Base-by-base conservation (phyloP, 2,329 filamentous ascomycete species). In the Penicillium sp. region DNA sequence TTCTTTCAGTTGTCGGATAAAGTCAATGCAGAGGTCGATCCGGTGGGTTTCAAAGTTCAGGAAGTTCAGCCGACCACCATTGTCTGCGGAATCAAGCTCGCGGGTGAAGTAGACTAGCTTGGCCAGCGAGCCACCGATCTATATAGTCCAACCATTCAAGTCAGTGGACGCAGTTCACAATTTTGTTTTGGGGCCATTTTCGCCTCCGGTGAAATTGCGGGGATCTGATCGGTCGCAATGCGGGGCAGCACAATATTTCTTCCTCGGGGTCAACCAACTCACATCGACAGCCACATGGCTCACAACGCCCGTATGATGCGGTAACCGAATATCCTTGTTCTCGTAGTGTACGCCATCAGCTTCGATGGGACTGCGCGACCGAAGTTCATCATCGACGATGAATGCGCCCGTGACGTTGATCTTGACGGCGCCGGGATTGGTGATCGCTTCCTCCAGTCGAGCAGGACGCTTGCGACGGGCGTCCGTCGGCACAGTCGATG, bases 21-120 rank as follows among this genome's bases (percentile, higher is more conserved):
- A 95, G 54, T 88, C 82, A 48, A 98, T 84, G 65, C 89, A 95
- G 47, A 92, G 80, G 57, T 95, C 87, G 56, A 98, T 95, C 42
- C 80, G 79, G 56, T 95, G 87, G 3, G 92, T 96, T 70, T 98
- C 92, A 67, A 96, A 96, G 57, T 83, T 93, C 57, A 94, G 76
- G 60, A 98, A 98, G 66, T 95, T 95, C 37, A 98, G 73, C 15
- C 92, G 81, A 38, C 92, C 92, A 39, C 92, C 92, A 33, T 84
- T 81, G 52, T 89, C 84, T 17, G 74, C 77, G 9, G 83, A 84
- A 59, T 84, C 77, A 28, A 84, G 77, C 66, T 96, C 92, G 49
- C 86, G 84, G 12, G 89, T 92, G 60, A 96, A 96, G 71, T 95
- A 98, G 43, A 98, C 92, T 30, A 98, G 79, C 69, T 98, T 98